These are phyloP conservation scores for Helianthus annuus DNA, from an alignment of 129 eudicot genomes.

Conservation along the genomic window HanXRQr2.0-SUNRISE NC_035444.2:15371757-15372256, in stretches of 20 bases:
- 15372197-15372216: conserved; percentile 36
- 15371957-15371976: not conserved
- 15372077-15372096: conserved; percentile 49
- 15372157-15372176: conserved; percentile 50
- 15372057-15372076: conserved; percentile 44
- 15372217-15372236: conserved; percentile 30
- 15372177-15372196: conserved; percentile 49
- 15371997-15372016: conserved; percentile 32
- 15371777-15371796: conserved; percentile 37
- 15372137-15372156: conserved; percentile 49
- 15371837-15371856: conserved; percentile 38
- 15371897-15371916: conserved; percentile 40
- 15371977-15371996: not conserved
- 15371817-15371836: conserved; percentile 36
- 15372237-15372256: conserved; percentile 42
- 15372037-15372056: conserved; percentile 39
- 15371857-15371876: conserved; percentile 46
- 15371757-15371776: conserved; percentile 26
- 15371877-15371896: conserved; percentile 34
- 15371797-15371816: conserved; percentile 38
- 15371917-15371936: conserved; percentile 39
- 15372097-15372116: conserved; percentile 44
- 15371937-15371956: not conserved
- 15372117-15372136: conserved; percentile 51
- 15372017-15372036: conserved; percentile 41